These are phyloP conservation scores for Barnettozyma salicaria DNA, from an alignment of 805 yeast genomes.

Conservation along the genomic window DNA sequence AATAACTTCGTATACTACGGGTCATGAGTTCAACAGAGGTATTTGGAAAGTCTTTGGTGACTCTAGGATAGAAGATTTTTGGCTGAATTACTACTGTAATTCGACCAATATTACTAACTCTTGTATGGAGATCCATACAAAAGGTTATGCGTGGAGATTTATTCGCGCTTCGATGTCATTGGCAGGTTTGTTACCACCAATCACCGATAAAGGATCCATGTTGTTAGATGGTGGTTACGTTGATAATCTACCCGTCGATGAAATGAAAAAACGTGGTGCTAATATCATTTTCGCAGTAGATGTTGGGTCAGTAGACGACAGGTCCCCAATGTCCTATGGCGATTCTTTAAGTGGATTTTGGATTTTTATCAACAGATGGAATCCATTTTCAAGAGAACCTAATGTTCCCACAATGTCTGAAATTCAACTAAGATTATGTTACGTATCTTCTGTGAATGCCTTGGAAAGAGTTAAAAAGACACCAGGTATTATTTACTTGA, in stretches of 20 bases:
- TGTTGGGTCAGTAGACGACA: constrained; percentile 91
- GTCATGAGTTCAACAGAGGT: constrained; percentile 95
- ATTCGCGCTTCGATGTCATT: constrained; percentile 94
- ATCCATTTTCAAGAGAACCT: constrained; percentile 83
- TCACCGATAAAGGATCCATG: constrained; percentile 89
- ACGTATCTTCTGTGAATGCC: constrained; percentile 93
- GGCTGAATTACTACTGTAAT: constrained; percentile 85
- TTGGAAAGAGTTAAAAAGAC: constrained; percentile 79
- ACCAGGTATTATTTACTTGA: constrained; percentile 77
- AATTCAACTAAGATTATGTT: constrained; percentile 86
- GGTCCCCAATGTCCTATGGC: constrained; percentile 85
- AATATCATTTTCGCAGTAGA: constrained; percentile 85
- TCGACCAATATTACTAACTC: constrained; percentile 95
- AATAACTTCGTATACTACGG: constrained; percentile 89
- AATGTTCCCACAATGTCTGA: constrained; percentile 93
- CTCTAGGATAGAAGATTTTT: constrained; percentile 88
- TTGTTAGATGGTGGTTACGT: constrained; percentile 93
- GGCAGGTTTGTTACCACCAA: constrained; percentile 87
- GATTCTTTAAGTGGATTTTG: constrained; percentile 90
- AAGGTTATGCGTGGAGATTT: constrained; percentile 94
- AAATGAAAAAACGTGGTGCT: constrained; percentile 89
- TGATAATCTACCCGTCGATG: constrained; percentile 86
- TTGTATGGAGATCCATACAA: constrained; percentile 87
- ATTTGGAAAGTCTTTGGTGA: constrained; percentile 96
- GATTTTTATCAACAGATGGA: constrained; percentile 82